Conservation (phyloP, 495 filamentous ascomycete genomes). For the Penicillium desertorum region DNA sequence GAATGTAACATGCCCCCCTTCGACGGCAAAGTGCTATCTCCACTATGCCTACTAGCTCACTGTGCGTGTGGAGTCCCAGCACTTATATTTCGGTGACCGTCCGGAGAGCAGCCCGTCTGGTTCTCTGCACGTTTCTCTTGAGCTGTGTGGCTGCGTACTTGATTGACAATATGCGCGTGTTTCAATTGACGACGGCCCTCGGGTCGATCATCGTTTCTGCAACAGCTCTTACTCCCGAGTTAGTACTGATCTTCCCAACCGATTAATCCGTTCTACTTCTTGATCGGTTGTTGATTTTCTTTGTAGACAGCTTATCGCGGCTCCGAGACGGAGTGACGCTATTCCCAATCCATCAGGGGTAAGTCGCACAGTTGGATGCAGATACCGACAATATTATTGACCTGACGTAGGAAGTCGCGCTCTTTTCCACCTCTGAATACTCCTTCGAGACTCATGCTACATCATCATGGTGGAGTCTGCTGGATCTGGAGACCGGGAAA, state of each 20-base stretch:
- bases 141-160: conserved; percentile 10
- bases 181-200: conserved; percentile 21
- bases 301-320: conserved; percentile 34
- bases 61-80: conserved; percentile 1
- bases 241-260: conserved; percentile 3
- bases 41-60: not conserved
- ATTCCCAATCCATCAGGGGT: conserved; percentile 42
- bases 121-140: conserved; percentile 9
- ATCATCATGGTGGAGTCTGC: conserved; percentile 35
- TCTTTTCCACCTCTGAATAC: conserved; percentile 44
- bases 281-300: not conserved
- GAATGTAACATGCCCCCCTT: conserved; percentile 31
- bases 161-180: conserved; percentile 17
- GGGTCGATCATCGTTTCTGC: conserved; percentile 18
- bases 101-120: not conserved
- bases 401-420: conserved; percentile 24
- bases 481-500: conserved; percentile 42
- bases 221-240: conserved; percentile 24
- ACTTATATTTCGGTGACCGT: conserved; percentile 5
- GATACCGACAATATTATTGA: conserved; percentile 1
- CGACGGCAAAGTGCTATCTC: conserved; percentile 15
- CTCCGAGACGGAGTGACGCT: conserved; percentile 37
- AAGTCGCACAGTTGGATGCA: conserved; percentile 10
- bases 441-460: conserved; percentile 44
- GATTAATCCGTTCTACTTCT: not conserved